These are phyloP conservation scores for Puya raimondii DNA, from an alignment of 176 grass and related monocot species.

Conservation along the genomic window DNA sequence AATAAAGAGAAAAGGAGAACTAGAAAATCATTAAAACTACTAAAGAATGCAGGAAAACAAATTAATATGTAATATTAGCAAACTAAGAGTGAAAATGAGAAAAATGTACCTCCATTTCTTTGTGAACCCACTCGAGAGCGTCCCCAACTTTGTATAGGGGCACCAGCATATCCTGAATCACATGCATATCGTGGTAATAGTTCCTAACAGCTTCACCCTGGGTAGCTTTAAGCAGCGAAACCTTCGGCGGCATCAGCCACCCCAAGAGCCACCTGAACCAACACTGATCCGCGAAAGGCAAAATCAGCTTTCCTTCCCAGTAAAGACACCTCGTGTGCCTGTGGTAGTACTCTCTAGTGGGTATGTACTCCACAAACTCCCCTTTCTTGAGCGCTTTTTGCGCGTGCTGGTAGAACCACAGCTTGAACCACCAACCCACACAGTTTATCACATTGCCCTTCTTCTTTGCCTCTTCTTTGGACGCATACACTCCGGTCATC, in stretches of 20 bases:
- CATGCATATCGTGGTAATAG: conserved; percentile 95
- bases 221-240: conserved; percentile 91
- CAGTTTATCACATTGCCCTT: conserved; percentile 86
- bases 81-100: neutral
- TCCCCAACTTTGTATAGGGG: conserved; percentile 92
- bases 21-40: neutral
- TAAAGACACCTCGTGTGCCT: conserved; percentile 88
- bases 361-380: conserved; percentile 94
- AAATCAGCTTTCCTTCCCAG: conserved; percentile 95
- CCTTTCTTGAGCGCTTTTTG: conserved; percentile 71
- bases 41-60: neutral
- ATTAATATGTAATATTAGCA: neutral
- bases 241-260: conserved; percentile 95
- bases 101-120: conserved; percentile 69
- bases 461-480: conserved; percentile 89
- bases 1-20: neutral
- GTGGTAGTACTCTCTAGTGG: conserved; percentile 86
- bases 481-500: conserved; percentile 91
- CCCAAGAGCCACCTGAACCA: conserved; percentile 85
- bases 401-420: conserved; percentile 95
- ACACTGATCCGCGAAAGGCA: conserved; percentile 86
- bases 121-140: conserved; percentile 69
- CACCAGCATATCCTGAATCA: conserved; percentile 89
- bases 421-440: conserved; percentile 92
- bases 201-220: conserved; percentile 87